Percentiles rank a stretch among this genome's conserved stretches.
Conservation (phyloP, 305 asterid species). For the Andrographis paniculata region DNA sequence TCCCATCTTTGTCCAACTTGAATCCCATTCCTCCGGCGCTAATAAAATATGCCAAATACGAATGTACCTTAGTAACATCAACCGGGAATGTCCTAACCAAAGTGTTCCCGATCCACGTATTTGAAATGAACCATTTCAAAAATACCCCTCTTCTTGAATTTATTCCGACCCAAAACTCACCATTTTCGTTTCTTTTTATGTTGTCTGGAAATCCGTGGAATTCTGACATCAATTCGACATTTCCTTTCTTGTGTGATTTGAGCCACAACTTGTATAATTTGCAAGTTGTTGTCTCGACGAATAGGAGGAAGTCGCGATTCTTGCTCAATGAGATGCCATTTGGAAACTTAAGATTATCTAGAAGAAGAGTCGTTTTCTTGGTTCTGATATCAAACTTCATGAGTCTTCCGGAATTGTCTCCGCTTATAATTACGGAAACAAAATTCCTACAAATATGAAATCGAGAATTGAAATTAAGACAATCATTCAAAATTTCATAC, state of each 20-base stretch:
- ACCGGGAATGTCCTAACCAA: conserved; percentile 25
- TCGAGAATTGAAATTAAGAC: background rate
- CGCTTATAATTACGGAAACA: conserved; percentile 33
- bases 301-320: conserved; percentile 39
- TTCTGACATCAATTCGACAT: conserved; percentile 25
- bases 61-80: conserved; percentile 30
- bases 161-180: conserved; percentile 75
- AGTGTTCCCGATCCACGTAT: conserved; percentile 37
- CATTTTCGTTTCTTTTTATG: conserved; percentile 41
- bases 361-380: conserved; percentile 28
- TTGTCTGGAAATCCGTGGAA: conserved; percentile 77
- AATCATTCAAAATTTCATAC: too few relatives aligned
- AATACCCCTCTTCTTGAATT: conserved; percentile 32
- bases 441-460: conserved; percentile 28
- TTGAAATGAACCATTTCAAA: conserved; percentile 35
- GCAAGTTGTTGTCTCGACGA: conserved; percentile 56
- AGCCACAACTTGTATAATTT: conserved; percentile 38
- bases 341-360: conserved; percentile 53
- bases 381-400: conserved; percentile 43
- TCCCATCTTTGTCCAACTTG: conserved; percentile 39
- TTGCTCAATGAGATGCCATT: conserved; percentile 67
- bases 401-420: conserved; percentile 58
- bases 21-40: conserved; percentile 45
- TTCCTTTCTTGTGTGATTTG: conserved; percentile 24
- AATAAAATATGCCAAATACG: conserved; percentile 16